These are phyloP conservation scores for Pythium dissimile DNA, from an alignment of 352 stramenopile species.

Conservation along the genomic window DNA sequence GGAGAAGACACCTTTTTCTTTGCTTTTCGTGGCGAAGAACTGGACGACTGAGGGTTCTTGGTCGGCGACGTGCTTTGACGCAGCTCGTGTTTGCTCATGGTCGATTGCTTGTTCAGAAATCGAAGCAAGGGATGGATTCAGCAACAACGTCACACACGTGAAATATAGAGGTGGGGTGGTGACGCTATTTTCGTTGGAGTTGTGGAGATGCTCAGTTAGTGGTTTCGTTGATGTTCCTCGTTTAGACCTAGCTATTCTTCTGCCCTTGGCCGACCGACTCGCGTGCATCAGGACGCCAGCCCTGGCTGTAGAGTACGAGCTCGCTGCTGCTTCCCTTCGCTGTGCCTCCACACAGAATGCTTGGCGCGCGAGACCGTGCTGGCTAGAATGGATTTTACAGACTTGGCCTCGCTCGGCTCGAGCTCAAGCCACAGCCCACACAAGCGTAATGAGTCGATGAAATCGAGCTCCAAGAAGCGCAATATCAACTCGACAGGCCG, in stretches of 20 bases:
- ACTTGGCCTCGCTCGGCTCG: slow-evolving; percentile 41
- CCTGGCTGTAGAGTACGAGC: no score
- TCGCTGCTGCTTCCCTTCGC: background rate
- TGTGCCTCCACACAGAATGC: background rate
- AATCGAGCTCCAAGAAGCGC: slow-evolving; percentile 41
- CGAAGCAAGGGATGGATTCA: no score
- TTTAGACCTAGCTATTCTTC: no score
- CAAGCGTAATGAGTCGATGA: slow-evolving; percentile 36
- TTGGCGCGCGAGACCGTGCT: background rate
- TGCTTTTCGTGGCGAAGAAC: slow-evolving; percentile 1
- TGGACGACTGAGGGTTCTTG: background rate
- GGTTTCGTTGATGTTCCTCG: no score
- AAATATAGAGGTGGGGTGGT: no score
- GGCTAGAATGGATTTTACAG: slow-evolving; percentile 40
- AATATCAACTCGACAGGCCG: slow-evolving; percentile 21
- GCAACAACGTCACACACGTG: no score
- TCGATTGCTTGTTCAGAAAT: background rate
- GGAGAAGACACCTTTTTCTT: background rate
- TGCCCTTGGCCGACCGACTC: no score
- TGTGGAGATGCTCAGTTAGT: background rate
- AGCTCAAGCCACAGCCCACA: slow-evolving; percentile 29
- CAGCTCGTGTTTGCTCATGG: background rate
- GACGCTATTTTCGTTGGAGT: background rate
- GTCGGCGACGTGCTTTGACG: background rate
- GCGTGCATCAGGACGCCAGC: no score